phyloP scores from a whole-genome alignment of 805 yeast genomes.

The Schizosaccharomyces osmophilus region DNA sequence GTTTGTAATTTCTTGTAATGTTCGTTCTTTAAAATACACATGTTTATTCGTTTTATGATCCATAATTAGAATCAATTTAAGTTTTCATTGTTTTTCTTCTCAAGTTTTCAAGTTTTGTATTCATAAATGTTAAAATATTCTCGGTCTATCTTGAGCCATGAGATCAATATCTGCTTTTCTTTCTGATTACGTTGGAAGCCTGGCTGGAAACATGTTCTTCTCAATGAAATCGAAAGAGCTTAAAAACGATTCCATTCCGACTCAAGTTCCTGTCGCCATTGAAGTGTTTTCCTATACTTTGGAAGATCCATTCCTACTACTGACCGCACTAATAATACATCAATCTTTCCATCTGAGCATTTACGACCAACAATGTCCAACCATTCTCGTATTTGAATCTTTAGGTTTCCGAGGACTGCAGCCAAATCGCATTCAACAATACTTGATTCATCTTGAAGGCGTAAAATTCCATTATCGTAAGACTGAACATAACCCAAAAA shows the following conservation, averaged over 20 bases:
- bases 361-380: background rate
- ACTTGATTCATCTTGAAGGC: background rate
- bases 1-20: too few relatives aligned
- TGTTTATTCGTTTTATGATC: too few relatives aligned
- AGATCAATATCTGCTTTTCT: too few relatives aligned
- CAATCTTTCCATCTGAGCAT: background rate
- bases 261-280: background rate
- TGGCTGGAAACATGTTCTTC: background rate
- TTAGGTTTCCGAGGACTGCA: background rate
- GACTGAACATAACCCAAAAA: background rate
- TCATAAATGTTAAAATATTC: too few relatives aligned
- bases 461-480: background rate
- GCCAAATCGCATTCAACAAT: background rate
- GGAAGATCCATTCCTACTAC: background rate
- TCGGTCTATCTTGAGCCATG: too few relatives aligned
- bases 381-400: background rate
- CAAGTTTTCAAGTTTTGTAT: too few relatives aligned
- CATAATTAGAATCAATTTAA: too few relatives aligned
- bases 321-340: background rate
- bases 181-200: too few relatives aligned
- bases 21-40: too few relatives aligned
- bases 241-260: background rate
- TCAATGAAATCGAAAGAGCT: background rate
- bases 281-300: background rate
- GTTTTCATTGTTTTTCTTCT: too few relatives aligned